phyloP scores from a whole-genome alignment of 352 stramenopile species.

The Saprolegnia diclina region DNA sequence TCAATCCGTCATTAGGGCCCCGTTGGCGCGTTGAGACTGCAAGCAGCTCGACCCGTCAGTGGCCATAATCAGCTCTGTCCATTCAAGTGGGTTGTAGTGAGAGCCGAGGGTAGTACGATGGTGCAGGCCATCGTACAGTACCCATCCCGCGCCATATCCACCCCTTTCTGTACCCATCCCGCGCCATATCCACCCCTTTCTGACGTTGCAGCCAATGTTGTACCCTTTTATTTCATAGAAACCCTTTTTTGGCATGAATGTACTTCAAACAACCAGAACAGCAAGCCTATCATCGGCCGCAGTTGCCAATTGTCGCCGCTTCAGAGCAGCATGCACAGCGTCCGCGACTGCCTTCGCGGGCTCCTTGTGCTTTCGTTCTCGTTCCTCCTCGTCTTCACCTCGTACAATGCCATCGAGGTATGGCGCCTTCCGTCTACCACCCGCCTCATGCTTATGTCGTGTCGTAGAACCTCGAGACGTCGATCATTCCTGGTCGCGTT shows the following conservation, averaged over 20 bases:
- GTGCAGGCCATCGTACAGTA: too few species aligned
- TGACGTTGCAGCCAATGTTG: too few species aligned
- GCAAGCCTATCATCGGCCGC: background rate
- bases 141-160: too few species aligned
- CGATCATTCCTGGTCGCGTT: constrained; percentile 14
- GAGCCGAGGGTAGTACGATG: too few species aligned
- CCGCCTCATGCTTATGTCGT: background rate
- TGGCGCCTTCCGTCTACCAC: background rate
- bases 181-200: too few species aligned
- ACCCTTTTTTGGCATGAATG: background rate
- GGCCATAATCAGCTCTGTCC: too few species aligned
- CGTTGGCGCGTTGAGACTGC: too few species aligned
- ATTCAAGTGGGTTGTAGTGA: too few species aligned
- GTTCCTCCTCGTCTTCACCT: constrained; percentile 20
- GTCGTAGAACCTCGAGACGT: constrained; percentile 22
- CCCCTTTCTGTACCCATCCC: too few species aligned
- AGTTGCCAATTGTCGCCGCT: background rate
- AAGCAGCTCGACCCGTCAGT: too few species aligned
- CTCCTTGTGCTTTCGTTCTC: constrained; percentile 1
- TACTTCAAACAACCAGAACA: constrained; percentile 9
- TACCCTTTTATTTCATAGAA: background rate
- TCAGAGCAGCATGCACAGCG: background rate
- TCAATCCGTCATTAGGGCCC: too few species aligned
- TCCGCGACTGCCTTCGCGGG: constrained; percentile 6
- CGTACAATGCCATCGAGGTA: constrained; percentile 23